These are phyloP conservation scores for Xylaria sp. DNA, from an alignment of 2,329 filamentous ascomycete genomes.

Conservation along the genomic window DNA sequence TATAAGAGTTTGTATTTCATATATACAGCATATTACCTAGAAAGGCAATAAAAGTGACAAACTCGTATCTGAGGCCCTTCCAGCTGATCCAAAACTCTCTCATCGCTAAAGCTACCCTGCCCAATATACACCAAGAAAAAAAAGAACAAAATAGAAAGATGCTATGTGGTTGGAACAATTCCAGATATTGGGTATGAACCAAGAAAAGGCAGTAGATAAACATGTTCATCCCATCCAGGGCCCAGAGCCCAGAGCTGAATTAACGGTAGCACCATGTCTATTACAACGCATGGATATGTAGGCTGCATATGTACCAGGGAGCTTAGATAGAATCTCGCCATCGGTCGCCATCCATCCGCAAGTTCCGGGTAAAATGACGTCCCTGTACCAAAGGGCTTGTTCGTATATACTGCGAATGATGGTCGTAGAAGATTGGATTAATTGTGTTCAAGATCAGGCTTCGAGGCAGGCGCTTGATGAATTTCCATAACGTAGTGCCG, in stretches of 20 bases:
- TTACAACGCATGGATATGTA: neutral
- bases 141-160: constrained; percentile 10
- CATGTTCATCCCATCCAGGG: neutral
- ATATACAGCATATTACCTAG: constrained; percentile 12
- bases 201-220: neutral
- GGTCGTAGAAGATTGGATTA: neutral
- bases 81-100: neutral
- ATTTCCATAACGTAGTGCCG: neutral
- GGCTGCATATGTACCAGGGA: constrained; percentile 3
- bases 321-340: neutral
- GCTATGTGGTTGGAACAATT: constrained; percentile 2
- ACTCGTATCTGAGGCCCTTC: neutral
- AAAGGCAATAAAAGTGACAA: constrained; percentile 4
- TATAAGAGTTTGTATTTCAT: constrained; percentile 8
- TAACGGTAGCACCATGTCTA: neutral
- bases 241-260: neutral
- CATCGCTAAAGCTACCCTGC: neutral
- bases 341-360: neutral
- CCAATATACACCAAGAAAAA: neutral
- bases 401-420: constrained; percentile 4
- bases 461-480: neutral
- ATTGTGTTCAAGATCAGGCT: neutral
- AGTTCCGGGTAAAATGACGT: neutral
- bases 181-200: neutral
- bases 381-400: neutral